Percentiles rank a stretch among this genome's conserved stretches.
These are phyloP conservation scores for Durusdinium trenchii DNA, from an alignment of 73 alveolate genomes.

Conservation along the genomic window DNA sequence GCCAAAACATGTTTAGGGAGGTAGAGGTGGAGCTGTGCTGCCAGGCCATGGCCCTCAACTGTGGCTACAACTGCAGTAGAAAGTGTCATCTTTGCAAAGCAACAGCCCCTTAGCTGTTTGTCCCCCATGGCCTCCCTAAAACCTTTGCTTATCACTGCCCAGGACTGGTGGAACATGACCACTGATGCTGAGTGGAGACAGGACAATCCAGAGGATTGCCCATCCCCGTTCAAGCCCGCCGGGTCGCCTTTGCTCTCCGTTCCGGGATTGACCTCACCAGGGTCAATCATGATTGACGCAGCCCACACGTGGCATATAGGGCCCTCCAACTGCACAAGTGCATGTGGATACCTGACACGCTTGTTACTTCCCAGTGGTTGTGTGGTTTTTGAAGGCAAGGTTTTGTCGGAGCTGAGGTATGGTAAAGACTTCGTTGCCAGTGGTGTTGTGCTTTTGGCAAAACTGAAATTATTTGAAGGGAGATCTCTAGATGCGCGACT, in stretches of 20 bases:
- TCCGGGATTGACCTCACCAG: neutral
- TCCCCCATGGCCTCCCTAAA: neutral
- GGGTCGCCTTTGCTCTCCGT: neutral
- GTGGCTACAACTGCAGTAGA: neutral
- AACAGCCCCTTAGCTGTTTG: neutral
- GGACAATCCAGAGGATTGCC: neutral
- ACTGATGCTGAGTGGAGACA: neutral
- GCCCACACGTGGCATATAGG: conserved; percentile 81
- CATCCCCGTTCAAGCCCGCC: conserved; percentile 30
- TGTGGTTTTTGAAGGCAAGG: no score
- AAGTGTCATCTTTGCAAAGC: neutral
- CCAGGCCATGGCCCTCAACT: neutral
- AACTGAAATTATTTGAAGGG: neutral
- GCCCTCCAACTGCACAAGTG: neutral
- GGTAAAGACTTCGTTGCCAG: conserved; percentile 6
- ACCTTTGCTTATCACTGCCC: neutral
- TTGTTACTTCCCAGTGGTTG: neutral
- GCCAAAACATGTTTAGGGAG: no score
- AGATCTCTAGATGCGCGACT: neutral
- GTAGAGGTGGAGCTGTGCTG: neutral
- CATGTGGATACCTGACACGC: neutral
- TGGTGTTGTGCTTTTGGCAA: neutral
- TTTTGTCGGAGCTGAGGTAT: neutral
- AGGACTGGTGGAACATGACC: conserved; percentile 26
- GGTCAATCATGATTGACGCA: neutral